Evolutionary conservation across 805 yeast genomes (phyloP), one percentile per base, ranked within the genome.

Genomic region (Starmera quercuum): DNA sequence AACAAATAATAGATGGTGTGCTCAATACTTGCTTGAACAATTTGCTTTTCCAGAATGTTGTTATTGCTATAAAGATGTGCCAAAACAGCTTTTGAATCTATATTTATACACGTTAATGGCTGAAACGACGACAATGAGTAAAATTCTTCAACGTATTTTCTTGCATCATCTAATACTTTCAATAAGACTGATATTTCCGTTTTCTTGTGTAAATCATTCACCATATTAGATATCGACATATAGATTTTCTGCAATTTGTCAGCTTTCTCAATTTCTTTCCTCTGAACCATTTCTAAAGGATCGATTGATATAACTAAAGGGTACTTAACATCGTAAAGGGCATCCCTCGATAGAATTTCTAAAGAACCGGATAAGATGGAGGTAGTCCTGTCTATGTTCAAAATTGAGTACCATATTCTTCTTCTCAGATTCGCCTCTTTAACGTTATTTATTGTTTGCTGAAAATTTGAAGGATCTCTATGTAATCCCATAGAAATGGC

Each of bases 401-500:
- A 36, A 7, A 47, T 38, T 11, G 27, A 25, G 24, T 33, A 39
- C 53, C 53, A 47, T 10, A 47, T 4, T 3, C 42, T 28, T 33
- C 53, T 39, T 35, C 49, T 38, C 16, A 44, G 15, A 21, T 46
- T 41, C 1, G 37, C 28, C 13, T 31, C 40, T 7, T 16, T n/a
- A 10, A 31, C 9, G 33, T 43, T 32, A 13, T 30, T 33, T 1
- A n/a, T 15, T 2, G 32, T 35, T 40, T 35, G 50, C 19, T 31
- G 7, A 18, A 41, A 56, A 7, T 39, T 38, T 12, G 44, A 46
- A 0, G 76, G 75, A 29, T 72, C 78, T 31, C 72, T 49, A 40
- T 71, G 56, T 25, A 72, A 44, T 0, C 76, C 77, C 37, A 70
- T 43, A 4, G 61, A 49, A 14, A 61, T 39, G 0, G 72, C 71